Evolutionary conservation across 495 filamentous ascomycete genomes (phyloP).

Genomic region (Xylaria flabelliformis): DNA sequence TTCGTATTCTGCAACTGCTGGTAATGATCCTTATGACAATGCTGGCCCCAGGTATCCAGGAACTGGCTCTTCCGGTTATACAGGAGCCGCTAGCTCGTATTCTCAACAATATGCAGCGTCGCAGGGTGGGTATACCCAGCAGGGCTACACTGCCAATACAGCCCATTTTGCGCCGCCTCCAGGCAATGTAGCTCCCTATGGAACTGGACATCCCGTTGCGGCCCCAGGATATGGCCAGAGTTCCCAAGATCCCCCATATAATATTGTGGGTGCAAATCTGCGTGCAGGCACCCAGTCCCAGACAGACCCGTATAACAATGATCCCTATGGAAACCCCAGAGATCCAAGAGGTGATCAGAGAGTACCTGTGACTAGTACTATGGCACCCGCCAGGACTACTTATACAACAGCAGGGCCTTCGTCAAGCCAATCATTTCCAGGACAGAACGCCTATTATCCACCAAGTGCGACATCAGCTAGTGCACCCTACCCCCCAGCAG

Average conservation of each 20-base stretch:
- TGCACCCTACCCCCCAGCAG: conserved; percentile 38
- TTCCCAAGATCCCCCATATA: conserved; percentile 40
- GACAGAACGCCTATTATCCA: conserved; percentile 40
- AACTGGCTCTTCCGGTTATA: conserved; percentile 44
- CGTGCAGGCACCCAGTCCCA: conserved; percentile 34
- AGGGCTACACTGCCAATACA: conserved; percentile 40
- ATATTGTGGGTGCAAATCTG: conserved; percentile 39
- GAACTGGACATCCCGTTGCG: conserved; percentile 19
- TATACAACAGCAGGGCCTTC: conserved; percentile 43
- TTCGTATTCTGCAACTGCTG: conserved; percentile 33
- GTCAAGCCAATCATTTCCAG: conserved; percentile 38
- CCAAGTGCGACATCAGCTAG: conserved; percentile 40
- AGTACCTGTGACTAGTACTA: conserved; percentile 39
- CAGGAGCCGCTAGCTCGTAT: conserved; percentile 42
- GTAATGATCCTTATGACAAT: conserved; percentile 39
- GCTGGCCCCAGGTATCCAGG: conserved; percentile 46
- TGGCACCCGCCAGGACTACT: conserved; percentile 39
- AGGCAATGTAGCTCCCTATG: conserved; percentile 25
- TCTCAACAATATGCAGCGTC: conserved; percentile 37
- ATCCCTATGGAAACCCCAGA: conserved; percentile 36
- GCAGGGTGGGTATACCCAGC: conserved; percentile 42
- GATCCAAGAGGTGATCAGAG: conserved; percentile 38
- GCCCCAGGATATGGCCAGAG: conserved; percentile 38
- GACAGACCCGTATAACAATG: conserved; percentile 36
- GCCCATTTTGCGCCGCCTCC: conserved; percentile 23